Evolutionary conservation across 176 grass and related monocot genomes (phyloP), one percentile per base, ranked within the genome.

Genomic region (Pontederia paniculata): DNA sequence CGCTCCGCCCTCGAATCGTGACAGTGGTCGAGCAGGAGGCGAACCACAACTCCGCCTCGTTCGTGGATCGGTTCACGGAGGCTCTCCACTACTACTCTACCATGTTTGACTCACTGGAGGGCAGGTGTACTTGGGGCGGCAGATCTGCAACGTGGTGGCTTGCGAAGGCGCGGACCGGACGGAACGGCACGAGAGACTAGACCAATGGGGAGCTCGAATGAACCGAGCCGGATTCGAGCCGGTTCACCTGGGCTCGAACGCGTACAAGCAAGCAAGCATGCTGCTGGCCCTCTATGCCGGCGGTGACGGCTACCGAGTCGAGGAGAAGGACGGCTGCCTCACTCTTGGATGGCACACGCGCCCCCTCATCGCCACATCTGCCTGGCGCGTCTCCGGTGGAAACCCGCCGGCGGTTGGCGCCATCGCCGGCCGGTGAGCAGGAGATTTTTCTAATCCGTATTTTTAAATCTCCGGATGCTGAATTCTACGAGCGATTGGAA

Each of bases 151-250:
- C 60, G 44, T 78, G 20, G 58, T 83, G 4, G 42, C 68, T 2
- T 57, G 54, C 1, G 75, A 71, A 1, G 75, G 66, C 2, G 12
- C 17, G 2, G 54, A 14, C 2, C 65, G 66, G 0, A 55, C 53
- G 14, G 70, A 83, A 60, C 49, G 75, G 10, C 81, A 77, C 60
- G 81, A 83, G 13, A 10, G 59, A 46, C 65, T 83, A 49, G 47
- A 21, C 0, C 74, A 47, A 0, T 83, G 81, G 75, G 64, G n/a
- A 25, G 9, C 12, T 48, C 65, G 75, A 43, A 71, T 83, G 60
- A 10, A 17, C 54, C 1, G 10, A 9, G 65, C 49, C 23, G 70
- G 81, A 2, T 83, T 83, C 60, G 9, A 31, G 0, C 7, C 5
- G 44, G 81, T 78, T 17, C 44, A 53, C 0, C 60, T 78, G 12